Percentiles rank a stretch among this genome's conserved stretches.
phyloP scores from a whole-genome alignment of 1,139 yeast species.

The Sugiyamaella xylanicola region DNA sequence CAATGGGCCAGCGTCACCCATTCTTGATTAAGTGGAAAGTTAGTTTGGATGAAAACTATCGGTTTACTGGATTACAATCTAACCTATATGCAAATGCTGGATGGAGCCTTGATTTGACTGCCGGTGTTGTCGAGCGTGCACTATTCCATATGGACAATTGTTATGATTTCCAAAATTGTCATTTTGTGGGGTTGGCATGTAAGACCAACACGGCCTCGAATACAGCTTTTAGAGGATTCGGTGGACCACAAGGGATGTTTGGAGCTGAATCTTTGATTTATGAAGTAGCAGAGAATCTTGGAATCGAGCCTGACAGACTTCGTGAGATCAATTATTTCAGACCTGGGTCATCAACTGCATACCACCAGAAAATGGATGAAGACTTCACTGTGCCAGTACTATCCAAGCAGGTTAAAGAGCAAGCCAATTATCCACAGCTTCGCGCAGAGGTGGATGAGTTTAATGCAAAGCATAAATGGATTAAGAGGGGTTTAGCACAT shows the following conservation, averaged over 20 bases:
- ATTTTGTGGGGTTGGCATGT: conserved; percentile 45
- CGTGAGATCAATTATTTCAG: conserved; percentile 45
- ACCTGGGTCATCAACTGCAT: conserved; percentile 44
- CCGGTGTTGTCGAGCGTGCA: conserved; percentile 51
- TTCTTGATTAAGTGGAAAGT: conserved; percentile 49
- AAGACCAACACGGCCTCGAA: conserved; percentile 50
- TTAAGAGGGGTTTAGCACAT: conserved; percentile 50
- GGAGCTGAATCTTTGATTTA: conserved; percentile 46
- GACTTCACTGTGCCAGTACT: conserved; percentile 61
- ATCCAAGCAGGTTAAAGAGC: conserved; percentile 87
- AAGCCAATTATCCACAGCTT: conserved; percentile 47
- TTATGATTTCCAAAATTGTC: conserved; percentile 48
- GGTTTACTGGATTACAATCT: conserved; percentile 46
- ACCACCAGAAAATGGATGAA: conserved; percentile 46
- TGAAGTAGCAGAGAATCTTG: conserved; percentile 45
- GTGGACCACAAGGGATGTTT: conserved; percentile 54
- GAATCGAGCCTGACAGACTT: conserved; percentile 45
- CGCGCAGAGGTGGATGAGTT: conserved; percentile 45
- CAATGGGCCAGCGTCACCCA: conserved; percentile 51
- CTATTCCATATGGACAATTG: conserved; percentile 49
- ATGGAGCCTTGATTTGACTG: conserved; percentile 50
- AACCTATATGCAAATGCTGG: conserved; percentile 50
- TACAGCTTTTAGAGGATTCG: conserved; percentile 53
- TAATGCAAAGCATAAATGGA: conserved; percentile 46
- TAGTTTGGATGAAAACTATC: conserved; percentile 45